Evolutionary conservation across 163 green algal genomes (phyloP), one percentile per base, ranked within the genome.

Genomic region (Scenedesmus sp.): DNA sequence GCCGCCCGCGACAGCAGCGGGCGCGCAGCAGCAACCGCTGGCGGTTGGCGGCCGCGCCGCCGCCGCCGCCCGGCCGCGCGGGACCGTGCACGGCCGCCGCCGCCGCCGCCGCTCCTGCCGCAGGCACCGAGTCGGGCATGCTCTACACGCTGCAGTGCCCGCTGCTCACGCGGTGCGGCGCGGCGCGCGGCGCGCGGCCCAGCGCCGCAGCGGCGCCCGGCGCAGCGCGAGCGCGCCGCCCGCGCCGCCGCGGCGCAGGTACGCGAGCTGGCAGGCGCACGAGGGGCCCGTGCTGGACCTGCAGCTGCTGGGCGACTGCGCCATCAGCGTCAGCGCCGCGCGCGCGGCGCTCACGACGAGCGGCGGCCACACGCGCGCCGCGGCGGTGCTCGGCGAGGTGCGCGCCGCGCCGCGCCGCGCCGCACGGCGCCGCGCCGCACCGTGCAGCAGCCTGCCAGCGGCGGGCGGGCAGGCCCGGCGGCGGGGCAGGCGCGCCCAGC

Each of bases 121-220:
- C 83, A 79, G 90, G 88, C 51, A 92, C 81, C 0, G 73, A 78
- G 1, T 73, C 50, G 28, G 89, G 89, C 22, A 58, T 79, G 13
- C 51, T 94, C 20, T 85, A 76, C 47, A 85, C 87, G 24, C 13
- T 87, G 26, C 53, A 75, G 29, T 77, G 70, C 29, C 87, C 89
- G 13, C 48, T 58, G 0, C 64, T 93, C 81, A 87, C 56, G 54
- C 71, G 58, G 45, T 67, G 24, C 24, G 3, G 22, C 0, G 2
- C 1, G 70, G 4, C 2, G 26, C 18, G 26, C n/a, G 33, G 39
- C 36, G 9, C 5, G n/a, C 5, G 24, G 5, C 7, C 53, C 6
- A 60, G 39, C 36, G 42, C 17, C 63, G 63, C 63, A 71, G 63
- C 34, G 7, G 5, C 6, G 24, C 22, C 5, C 31, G 62, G 42